Conservation (phyloP, 169 alveolate genomes). For the Eimeria tenella region DNA sequence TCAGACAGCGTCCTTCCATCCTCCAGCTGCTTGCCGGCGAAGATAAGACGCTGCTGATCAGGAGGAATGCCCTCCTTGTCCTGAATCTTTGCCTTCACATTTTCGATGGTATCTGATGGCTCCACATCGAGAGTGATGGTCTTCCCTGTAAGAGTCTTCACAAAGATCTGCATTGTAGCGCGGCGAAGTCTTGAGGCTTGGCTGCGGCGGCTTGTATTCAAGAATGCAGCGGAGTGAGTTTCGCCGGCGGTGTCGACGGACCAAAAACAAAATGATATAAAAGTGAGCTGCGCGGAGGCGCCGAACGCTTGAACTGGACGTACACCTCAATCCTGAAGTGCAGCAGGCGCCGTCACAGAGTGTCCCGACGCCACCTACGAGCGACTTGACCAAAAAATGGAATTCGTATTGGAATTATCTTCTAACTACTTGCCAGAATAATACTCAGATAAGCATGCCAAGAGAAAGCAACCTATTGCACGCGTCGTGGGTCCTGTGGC, state of each 20-base stretch:
- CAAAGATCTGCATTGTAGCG: constrained; percentile 94
- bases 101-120: constrained; percentile 97
- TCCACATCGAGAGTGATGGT: constrained; percentile 97
- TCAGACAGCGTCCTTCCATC: constrained; percentile 98
- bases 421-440: constrained; percentile 19
- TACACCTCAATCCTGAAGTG: constrained; percentile 69
- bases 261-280: constrained; percentile 31
- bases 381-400: constrained; percentile 13
- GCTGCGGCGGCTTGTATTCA: not conserved
- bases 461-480: constrained; percentile 45
- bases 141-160: constrained; percentile 97
- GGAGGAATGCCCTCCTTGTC: constrained; percentile 96
- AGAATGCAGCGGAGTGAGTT: not conserved
- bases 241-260: constrained; percentile 23
- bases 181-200: not conserved
- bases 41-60: constrained; percentile 99
- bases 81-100: constrained; percentile 86
- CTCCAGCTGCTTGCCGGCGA: constrained; percentile 99
- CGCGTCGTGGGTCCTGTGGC: constrained; percentile 39
- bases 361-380: not conserved
- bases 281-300: constrained; percentile 6
- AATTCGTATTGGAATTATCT: constrained; percentile 8
- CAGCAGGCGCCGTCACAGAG: constrained; percentile 45
- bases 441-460: not conserved
- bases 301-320: constrained; percentile 8